Evolutionary conservation across 371 early-diverging fungal species (phyloP), one percentile per base, ranked within the genome.

Genomic region (Mortierella sp.): DNA sequence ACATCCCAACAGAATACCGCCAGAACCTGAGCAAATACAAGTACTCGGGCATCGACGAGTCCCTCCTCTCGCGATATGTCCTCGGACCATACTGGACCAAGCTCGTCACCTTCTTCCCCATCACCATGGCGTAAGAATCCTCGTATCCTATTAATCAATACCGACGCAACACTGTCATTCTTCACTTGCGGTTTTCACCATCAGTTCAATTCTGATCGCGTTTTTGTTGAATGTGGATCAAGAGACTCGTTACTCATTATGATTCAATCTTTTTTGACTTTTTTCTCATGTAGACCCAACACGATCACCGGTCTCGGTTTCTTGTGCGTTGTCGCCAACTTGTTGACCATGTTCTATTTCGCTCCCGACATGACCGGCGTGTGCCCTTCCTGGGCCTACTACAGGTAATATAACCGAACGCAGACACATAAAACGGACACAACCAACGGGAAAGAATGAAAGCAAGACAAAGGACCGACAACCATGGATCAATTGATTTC

Each of bases 251-350:
- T 63, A 32, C 38, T 63, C 63, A 63, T 63, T 63, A 35, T 6
- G 35, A 63, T 41, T 63, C 70, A 68, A 18, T 21, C n/a, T 49
- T 54, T 56, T 46, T 46, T 32, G 10, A 3, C 29, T 56, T 14
- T 35, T 43, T 14, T 48, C 18, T n/a, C 44, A 2, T 43, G 29
- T 75, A 98, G 98, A 21, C 99, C 99, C 58, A 99, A 99, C 89
- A 88, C 96, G 70, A 98, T 99, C 84, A 99, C 99, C 5, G 92
- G 99, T 54, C 91, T 95, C 74, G 99, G 99, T 8, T 93, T 99
- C 71, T 81, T 94, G 73, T 97, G 96, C 81, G 96, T 97, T 82
- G 82, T 98, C 18, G 83, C 93, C 79, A 97, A 97, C 88, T 88
- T 98, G 27, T 81, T 91, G 41, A 87, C 93, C 86, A 89, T 93